Evolutionary conservation across 108 stramenopile genomes (phyloP), one percentile per base, ranked within the genome.

Genomic region (Heterococcus sp.): DNA sequence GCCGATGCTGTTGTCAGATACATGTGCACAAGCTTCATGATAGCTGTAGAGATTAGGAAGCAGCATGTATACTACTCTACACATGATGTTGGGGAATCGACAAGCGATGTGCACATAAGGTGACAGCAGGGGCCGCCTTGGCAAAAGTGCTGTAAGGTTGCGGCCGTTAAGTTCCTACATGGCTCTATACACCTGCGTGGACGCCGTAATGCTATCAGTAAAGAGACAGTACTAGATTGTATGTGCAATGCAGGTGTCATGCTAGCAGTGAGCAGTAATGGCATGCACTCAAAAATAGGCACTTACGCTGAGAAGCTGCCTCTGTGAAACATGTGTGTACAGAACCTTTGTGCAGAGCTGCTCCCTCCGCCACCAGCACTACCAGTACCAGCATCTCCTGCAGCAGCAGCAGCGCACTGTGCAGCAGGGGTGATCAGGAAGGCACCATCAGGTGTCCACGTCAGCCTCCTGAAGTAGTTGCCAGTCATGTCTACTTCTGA

Each of bases 381-480:
- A 8, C 46, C 29, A 8, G 8, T 21, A 8, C 46, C 46, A n/a
- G 76, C 70, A 28, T 76, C 46, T 70, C 40, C 28, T 28, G 77
- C 69, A 3, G 38, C 46, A 29, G 78, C 68, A 36, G 69, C 84
- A 32, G 76, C 68, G 38, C 72, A 34, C 32, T 84, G 85, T 1
- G 87, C 94, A 21, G 95, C 91, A 31, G 96, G 95, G 29, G 93
- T 90, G 66, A 96, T 77, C 65, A 97, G 86, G 72, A 91, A 94
- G 1, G 92, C 89, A 0, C 97, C 97, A 78, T 97, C 97, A 1
- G 92, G 81, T 31, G 95, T 93, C 88, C 92, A 96, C 30, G 86
- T 68, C 66, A 95, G 88, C 37, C 97, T 87, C 58, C 97, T 90
- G 82, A 97, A 96, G 82, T 95, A 97, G 37, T 91, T 92, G 71